A percentile compares a stretch with the other conserved stretches of the same genome.
Conservation (phyloP, 371 early-diverging fungal species). For the Coemansia sp. region DNA sequence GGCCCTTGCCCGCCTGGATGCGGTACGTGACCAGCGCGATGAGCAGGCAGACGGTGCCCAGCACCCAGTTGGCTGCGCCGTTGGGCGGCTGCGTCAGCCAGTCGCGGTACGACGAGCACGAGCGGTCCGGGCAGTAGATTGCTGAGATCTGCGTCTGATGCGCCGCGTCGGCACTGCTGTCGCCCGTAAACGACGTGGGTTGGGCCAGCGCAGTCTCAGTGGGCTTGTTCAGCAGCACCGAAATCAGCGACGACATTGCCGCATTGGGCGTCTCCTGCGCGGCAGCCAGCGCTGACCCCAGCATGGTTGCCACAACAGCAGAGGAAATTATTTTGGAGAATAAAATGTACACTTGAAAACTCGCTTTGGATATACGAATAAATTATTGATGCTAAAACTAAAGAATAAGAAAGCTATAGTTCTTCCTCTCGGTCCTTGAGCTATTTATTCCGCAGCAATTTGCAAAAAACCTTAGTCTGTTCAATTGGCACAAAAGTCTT, state of each 20-base stretch:
- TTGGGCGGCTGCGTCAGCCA: conserved; percentile 19
- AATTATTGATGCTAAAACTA: neutral
- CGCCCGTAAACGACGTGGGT: neutral
- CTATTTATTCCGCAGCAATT: neutral
- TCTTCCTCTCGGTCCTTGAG: neutral
- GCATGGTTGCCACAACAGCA: neutral
- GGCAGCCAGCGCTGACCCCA: conserved; percentile 1
- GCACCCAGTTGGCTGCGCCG: conserved; percentile 8
- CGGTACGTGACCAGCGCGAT: neutral
- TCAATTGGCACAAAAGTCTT: neutral
- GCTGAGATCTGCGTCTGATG: neutral
- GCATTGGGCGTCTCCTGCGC: neutral
- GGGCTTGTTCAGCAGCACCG: neutral
- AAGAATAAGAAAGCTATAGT: neutral
- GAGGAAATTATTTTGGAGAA: neutral
- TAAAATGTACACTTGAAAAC: neutral
- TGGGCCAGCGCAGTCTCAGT: neutral
- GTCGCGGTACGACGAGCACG: conserved; percentile 16
- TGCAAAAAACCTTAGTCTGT: too few species aligned
- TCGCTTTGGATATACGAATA: neutral
- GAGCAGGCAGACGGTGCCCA: conserved; percentile 8
- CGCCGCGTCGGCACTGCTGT: neutral
- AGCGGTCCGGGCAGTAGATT: conserved; percentile 4
- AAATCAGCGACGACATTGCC: neutral
- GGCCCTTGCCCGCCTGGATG: neutral